Evolutionary conservation across 1,284 basidiomycete genomes (phyloP).

Genomic region (Ceratobasidium sp.): DNA sequence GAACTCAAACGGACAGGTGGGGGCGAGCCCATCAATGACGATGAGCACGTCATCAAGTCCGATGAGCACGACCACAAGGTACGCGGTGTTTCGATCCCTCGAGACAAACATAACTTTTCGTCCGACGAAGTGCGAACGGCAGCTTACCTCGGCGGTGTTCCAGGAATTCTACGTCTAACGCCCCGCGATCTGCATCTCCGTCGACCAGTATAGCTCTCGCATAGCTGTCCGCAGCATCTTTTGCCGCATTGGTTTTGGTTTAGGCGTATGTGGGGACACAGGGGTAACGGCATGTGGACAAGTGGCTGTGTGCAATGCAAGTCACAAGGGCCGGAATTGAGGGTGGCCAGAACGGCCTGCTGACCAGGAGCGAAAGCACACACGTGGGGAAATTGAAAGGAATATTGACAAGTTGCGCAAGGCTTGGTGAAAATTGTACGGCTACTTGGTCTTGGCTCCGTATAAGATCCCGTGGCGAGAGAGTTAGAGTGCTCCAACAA

Average conservation of each 20-base stretch:
- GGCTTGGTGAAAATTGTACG: constrained; percentile 31
- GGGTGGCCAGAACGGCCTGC: constrained; percentile 26
- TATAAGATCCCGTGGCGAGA: constrained; percentile 12
- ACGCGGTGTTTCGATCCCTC: background rate
- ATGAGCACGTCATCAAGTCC: constrained; percentile 19
- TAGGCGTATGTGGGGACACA: constrained; percentile 31
- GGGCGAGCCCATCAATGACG: background rate
- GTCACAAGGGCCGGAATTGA: constrained; percentile 26
- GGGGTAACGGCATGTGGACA: constrained; percentile 41
- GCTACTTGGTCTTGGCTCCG: constrained; percentile 32
- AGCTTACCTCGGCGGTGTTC: background rate
- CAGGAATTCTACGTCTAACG: background rate
- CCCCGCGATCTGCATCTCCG: constrained; percentile 15
- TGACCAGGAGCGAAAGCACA: constrained; percentile 24
- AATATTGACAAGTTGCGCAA: constrained; percentile 19
- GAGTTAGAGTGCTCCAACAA: constrained; percentile 6
- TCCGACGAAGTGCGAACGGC: constrained; percentile 32
- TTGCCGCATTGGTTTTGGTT: constrained; percentile 3
- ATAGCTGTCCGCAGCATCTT: background rate
- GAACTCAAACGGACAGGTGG: constrained; percentile 59
- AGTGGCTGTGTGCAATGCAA: constrained; percentile 30
- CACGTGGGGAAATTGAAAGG: constrained; percentile 33
- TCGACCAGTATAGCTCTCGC: constrained; percentile 17
- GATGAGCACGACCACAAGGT: constrained; percentile 23
- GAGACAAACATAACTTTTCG: constrained; percentile 33